These are phyloP conservation scores for Kodamaea leandrae DNA, from an alignment of 805 yeast species.

Conservation along the genomic window DNA sequence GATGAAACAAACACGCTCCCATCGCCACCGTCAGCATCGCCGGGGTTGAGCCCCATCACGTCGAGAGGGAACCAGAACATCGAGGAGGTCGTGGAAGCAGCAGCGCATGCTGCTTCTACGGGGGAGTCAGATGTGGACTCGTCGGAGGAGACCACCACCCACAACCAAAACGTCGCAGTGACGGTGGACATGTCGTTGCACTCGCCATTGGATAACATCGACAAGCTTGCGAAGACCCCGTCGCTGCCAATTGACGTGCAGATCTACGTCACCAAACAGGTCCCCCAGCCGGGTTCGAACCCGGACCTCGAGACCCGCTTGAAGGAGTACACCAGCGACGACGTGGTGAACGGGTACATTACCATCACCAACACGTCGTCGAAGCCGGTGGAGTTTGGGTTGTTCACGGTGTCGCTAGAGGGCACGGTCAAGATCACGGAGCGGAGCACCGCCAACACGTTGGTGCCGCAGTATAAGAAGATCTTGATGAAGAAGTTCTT, in stretches of 20 bases:
- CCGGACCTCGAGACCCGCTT: conserved; percentile 44
- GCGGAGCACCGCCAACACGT: conserved; percentile 15
- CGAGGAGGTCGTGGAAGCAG: conserved; percentile 7
- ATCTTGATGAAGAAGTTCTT: conserved; percentile 48
- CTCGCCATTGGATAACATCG: conserved; percentile 51
- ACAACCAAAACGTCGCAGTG: conserved; percentile 15
- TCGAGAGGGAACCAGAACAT: conserved; percentile 3
- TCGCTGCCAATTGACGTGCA: conserved; percentile 47
- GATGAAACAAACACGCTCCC: conserved; percentile 29
- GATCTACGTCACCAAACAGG: conserved; percentile 52
- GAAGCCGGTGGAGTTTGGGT: conserved; percentile 42
- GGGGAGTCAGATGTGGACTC: conserved; percentile 7
- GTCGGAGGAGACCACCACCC: conserved; percentile 7
- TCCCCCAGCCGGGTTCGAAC: conserved; percentile 41
- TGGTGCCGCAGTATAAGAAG: conserved; percentile 22
- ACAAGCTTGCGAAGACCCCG: conserved; percentile 43
- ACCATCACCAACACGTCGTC: conserved; percentile 47
- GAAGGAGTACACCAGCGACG: conserved; percentile 43
- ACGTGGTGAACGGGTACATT: conserved; percentile 44
- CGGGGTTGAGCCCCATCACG: conserved; percentile 2
- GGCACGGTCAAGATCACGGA: conserved; percentile 37
- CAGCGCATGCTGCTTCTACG: conserved; percentile 4
- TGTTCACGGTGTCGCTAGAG: conserved; percentile 34
- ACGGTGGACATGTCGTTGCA: conserved; percentile 31
- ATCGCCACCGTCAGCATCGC: conserved; percentile 23